Conservation (phyloP, 2,329 filamentous ascomycete species). For the Drechslerella dactyloides region DNA sequence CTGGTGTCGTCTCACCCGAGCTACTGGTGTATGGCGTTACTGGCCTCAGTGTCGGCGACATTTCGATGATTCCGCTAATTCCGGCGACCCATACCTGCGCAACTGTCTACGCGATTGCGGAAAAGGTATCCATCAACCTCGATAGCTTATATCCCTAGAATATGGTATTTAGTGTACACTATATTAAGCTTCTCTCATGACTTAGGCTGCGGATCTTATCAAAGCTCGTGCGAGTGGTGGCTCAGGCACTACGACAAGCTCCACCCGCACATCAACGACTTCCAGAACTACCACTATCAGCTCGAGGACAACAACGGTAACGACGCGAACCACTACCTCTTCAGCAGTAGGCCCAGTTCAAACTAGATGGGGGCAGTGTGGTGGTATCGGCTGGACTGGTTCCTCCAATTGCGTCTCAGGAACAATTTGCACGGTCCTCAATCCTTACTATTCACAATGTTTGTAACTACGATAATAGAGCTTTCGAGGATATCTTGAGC, state of each 20-base stretch:
- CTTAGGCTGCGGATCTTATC: constrained; percentile 62
- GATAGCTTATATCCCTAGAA: neutral
- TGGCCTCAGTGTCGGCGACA: constrained; percentile 61
- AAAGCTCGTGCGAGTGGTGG: constrained; percentile 54
- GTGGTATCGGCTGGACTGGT: constrained; percentile 54
- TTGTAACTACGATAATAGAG: constrained; percentile 37
- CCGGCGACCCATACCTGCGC: constrained; percentile 57
- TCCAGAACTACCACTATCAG: constrained; percentile 20
- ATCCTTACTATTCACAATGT: constrained; percentile 55
- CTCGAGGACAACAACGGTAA: constrained; percentile 10
- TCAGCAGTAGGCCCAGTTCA: constrained; percentile 10
- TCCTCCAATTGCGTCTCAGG: constrained; percentile 52
- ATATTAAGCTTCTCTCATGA: neutral
- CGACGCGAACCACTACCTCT: constrained; percentile 10
- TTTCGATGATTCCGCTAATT: constrained; percentile 61
- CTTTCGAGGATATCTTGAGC: neutral
- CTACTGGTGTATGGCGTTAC: constrained; percentile 60
- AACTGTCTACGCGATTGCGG: constrained; percentile 59
- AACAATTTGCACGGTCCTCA: constrained; percentile 50
- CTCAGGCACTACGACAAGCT: constrained; percentile 13
- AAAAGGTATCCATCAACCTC: constrained; percentile 57
- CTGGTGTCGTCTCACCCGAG: constrained; percentile 62
- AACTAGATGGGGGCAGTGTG: constrained; percentile 46
- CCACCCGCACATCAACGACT: constrained; percentile 16
- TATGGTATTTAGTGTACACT: neutral